A percentile compares a stretch with the other conserved stretches of the same genome.
Evolutionary conservation across 2,329 filamentous ascomycete species (phyloP).

Genomic region (Colletotrichum sp.): DNA sequence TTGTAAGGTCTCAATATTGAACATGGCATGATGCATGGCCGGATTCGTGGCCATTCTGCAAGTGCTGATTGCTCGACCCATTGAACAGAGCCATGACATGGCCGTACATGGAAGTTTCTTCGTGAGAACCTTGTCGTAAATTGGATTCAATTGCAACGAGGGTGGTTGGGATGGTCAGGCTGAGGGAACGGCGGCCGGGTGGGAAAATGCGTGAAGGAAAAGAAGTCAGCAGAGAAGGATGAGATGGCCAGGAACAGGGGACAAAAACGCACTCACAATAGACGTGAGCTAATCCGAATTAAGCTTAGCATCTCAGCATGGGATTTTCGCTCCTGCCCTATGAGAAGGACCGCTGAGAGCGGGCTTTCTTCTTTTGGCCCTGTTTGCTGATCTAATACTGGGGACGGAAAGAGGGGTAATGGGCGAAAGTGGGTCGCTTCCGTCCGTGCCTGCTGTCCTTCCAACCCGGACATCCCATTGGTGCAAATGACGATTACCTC

Average conservation of each 20-base stretch:
- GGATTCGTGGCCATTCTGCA: background rate
- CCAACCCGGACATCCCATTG: background rate
- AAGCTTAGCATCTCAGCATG: background rate
- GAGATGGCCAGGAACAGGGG: conserved; percentile 13
- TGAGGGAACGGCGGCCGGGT: background rate
- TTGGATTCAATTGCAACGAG: background rate
- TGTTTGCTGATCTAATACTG: background rate
- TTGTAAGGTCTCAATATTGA: background rate
- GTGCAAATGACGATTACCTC: background rate
- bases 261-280: background rate
- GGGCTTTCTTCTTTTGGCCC: background rate
- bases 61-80: background rate
- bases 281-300: background rate
- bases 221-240: conserved; percentile 4
- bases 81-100: background rate
- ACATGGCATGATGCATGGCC: background rate
- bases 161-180: background rate
- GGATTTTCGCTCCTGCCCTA: background rate
- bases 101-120: background rate
- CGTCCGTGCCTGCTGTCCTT: background rate
- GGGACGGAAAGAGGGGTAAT: conserved; percentile 8
- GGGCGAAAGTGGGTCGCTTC: conserved; percentile 1
- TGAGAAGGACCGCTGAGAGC: background rate
- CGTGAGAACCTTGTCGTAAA: background rate
- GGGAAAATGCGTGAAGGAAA: background rate